Base-by-base conservation (phyloP, 805 yeast species). In the Hyphopichia homilentoma region DNA sequence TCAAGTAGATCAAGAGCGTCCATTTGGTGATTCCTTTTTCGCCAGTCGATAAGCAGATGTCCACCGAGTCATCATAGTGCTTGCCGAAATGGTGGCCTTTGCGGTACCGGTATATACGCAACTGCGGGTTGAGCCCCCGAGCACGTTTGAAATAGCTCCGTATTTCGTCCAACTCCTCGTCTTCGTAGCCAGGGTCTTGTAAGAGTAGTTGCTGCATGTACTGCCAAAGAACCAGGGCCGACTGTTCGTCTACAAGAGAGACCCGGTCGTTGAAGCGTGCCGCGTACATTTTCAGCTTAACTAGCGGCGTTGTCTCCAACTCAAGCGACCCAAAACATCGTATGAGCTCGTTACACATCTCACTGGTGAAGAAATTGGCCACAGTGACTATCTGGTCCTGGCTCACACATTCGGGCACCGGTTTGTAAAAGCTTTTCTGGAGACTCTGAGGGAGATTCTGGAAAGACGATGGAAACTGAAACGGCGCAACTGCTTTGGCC, bases 61-160 rank as follows among this genome's bases (percentile, higher is more conserved):
- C 36, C 4, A 75, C 80, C 6, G 75, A 60, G 30, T 78, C 84
- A 43, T 79, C 85, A 43, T 76, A 77, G 45, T 79, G 84, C 39
- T 69, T 61, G 3, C 73, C 79, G 43, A 79, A 79, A 45, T 67
- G 75, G 38, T 79, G 83, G 0, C 82, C 82, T 39, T 63, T 59
- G 2, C 48, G 44, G 46, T 79, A 79, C 29, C 83, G 44, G 47
- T 79, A 79, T 4, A 77, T 51, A 23, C 85, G 47, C 9, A 79
- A 47, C 34, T 77, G 76, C 1, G 80, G 75, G 37, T 77, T 77
- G 27, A 78, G 59, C 0, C 79, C 78, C 17, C 50, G 49, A 0
- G 77, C 77, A 7, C 32, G 32, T 0, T 31, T 15, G 43, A 76
- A 73, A 7, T 52, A 61, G 0, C 33, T 34, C 11, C 43, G 35